A percentile compares a stretch with the other conserved stretches of the same genome.
phyloP scores from a whole-genome alignment of 1,284 basidiomycete species.

The Naganishia albida region DNA sequence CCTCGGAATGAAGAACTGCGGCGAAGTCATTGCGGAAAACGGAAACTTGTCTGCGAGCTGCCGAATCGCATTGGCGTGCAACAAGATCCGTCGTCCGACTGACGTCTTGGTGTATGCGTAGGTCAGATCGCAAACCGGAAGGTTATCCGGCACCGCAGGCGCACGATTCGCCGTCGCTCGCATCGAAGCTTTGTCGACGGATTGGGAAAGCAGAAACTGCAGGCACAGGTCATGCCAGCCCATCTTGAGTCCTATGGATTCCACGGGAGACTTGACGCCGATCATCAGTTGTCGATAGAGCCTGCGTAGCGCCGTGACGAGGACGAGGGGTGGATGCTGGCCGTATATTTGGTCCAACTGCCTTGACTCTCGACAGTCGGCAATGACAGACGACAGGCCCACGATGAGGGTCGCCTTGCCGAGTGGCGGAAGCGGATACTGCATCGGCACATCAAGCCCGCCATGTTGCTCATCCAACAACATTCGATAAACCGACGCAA shows the following conservation, averaged over 20 bases:
- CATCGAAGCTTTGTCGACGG: constrained; percentile 23
- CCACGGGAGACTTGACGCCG: constrained; percentile 1
- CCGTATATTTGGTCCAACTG: constrained; percentile 20
- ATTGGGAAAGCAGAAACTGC: constrained; percentile 26
- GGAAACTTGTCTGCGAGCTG: constrained; percentile 30
- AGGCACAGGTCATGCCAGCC: constrained; percentile 30
- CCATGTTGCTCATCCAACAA: constrained; percentile 26
- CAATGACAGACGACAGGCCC: constrained; percentile 27
- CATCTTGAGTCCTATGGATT: constrained; percentile 22
- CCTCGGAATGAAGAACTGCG: constrained; percentile 28
- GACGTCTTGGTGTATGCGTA: constrained; percentile 27
- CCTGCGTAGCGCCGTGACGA: constrained; percentile 23
- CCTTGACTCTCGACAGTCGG: constrained; percentile 27
- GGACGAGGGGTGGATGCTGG: constrained; percentile 25
- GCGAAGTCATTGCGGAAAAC: constrained; percentile 26
- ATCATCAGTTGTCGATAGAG: constrained; percentile 22
- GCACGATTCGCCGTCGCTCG: constrained; percentile 19
- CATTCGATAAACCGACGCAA: constrained; percentile 28
- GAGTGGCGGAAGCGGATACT: constrained; percentile 24
- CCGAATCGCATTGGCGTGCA: constrained; percentile 33
- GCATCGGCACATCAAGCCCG: constrained; percentile 11
- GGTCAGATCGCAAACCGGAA: constrained; percentile 24
- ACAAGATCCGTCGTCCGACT: constrained; percentile 19
- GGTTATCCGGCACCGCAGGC: constrained; percentile 27
- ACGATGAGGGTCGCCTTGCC: constrained; percentile 24